These are phyloP conservation scores for Haberlea rhodopensis DNA, from an alignment of 257 asterid species.

Conservation along the genomic window DNA sequence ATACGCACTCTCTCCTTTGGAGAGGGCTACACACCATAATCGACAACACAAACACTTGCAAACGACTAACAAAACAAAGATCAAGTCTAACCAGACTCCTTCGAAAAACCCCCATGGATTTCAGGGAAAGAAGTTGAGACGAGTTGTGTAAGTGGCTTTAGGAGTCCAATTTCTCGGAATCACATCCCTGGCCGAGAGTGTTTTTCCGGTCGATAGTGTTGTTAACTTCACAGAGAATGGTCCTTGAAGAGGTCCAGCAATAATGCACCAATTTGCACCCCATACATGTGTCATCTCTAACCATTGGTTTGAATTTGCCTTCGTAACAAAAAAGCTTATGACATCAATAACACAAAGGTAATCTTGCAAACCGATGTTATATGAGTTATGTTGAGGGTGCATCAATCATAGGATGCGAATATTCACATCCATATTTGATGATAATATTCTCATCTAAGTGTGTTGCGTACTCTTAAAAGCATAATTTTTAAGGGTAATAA, in stretches of 20 bases:
- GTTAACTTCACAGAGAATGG: slow-evolving; percentile 89
- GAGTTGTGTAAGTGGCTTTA: slow-evolving; percentile 90
- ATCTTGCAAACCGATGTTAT: too few species aligned
- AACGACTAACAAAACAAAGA: slow-evolving; percentile 22
- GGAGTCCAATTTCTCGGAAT: slow-evolving; percentile 86
- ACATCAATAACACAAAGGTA: too few species aligned
- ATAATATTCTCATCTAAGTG: too few species aligned
- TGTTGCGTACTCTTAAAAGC: too few species aligned
- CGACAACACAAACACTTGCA: slow-evolving; percentile 11
- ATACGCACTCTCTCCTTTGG: slow-evolving; percentile 97
- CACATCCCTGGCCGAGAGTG: slow-evolving; percentile 80
- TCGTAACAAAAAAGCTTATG: too few species aligned
- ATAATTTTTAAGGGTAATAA: too few species aligned
- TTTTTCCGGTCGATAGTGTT: slow-evolving; percentile 60
- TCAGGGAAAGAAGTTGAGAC: slow-evolving; percentile 65
- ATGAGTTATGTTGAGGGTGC: too few species aligned
- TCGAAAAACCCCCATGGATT: too few species aligned
- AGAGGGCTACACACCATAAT: slow-evolving; percentile 59
- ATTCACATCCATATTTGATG: too few species aligned
- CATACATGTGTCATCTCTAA: slow-evolving; percentile 82
- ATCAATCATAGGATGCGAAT: too few species aligned
- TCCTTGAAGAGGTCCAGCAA: slow-evolving; percentile 74
- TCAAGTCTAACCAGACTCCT: too few species aligned
- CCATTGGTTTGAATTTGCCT: slow-evolving; percentile 68
- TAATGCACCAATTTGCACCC: slow-evolving; percentile 94